phyloP scores from a whole-genome alignment of 1,284 basidiomycete genomes.

The Athelia psychrophila region DNA sequence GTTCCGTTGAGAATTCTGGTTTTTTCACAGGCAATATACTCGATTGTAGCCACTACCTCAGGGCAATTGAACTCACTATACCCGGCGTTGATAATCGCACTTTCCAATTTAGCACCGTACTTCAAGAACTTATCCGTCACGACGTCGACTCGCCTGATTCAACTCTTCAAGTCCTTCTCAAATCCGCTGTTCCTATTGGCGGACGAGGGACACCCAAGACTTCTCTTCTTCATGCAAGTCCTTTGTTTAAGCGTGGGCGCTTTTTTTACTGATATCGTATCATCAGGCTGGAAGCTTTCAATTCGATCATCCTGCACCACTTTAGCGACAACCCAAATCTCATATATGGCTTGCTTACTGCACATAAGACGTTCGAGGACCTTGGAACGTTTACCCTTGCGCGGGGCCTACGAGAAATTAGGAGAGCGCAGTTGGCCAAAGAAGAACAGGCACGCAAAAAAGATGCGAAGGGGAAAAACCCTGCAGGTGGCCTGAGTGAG shows the following conservation, averaged over 20 bases:
- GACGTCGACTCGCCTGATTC: slow-evolving; percentile 79
- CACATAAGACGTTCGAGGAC: slow-evolving; percentile 82
- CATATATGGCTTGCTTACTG: slow-evolving; percentile 81
- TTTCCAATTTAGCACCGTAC: slow-evolving; percentile 87
- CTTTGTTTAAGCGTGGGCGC: not conserved
- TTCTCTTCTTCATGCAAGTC: slow-evolving; percentile 84
- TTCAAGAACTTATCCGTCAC: slow-evolving; percentile 81
- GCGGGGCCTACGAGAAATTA: slow-evolving; percentile 81
- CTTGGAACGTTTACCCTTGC: slow-evolving; percentile 87
- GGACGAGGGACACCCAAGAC: slow-evolving; percentile 90
- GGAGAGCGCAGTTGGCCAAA: slow-evolving; percentile 66
- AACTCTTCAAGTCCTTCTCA: slow-evolving; percentile 88
- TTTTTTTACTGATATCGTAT: slow-evolving; percentile 6
- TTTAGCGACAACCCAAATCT: slow-evolving; percentile 82
- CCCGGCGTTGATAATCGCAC: slow-evolving; percentile 86
- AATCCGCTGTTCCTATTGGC: slow-evolving; percentile 87
- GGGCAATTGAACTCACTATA: slow-evolving; percentile 82
- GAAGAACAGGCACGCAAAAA: slow-evolving; percentile 56
- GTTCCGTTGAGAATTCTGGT: slow-evolving; percentile 7
- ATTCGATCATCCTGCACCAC: slow-evolving; percentile 74
- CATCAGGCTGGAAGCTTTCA: slow-evolving; percentile 85
- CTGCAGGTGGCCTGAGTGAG: slow-evolving; percentile 27
- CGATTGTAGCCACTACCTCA: slow-evolving; percentile 85
- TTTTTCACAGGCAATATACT: slow-evolving; percentile 73
- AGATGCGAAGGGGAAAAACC: slow-evolving; percentile 30